Evolutionary conservation across 1,139 yeast species (phyloP).

Genomic region (Spencermartinsiella ligniputridi): DNA sequence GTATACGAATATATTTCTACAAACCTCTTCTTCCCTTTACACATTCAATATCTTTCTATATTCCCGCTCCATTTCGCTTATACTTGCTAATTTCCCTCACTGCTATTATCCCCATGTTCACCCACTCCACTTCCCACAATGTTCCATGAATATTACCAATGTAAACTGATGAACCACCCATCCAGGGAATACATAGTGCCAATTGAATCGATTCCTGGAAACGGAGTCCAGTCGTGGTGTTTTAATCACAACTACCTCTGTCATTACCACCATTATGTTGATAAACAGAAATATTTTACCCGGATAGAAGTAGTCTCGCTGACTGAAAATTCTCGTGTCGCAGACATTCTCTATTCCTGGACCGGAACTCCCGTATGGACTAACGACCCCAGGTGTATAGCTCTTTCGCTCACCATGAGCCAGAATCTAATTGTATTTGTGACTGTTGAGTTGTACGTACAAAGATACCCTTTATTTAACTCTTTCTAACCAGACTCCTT

Average conservation of each 20-base stretch:
- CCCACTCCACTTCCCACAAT: neutral
- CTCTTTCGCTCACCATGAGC: constrained; percentile 17
- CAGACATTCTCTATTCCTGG: constrained; percentile 18
- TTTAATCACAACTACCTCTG: constrained; percentile 9
- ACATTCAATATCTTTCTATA: too few species aligned
- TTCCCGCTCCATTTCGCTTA: too few species aligned
- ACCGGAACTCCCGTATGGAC: constrained; percentile 16
- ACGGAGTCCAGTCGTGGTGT: constrained; percentile 15
- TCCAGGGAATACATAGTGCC: constrained; percentile 17
- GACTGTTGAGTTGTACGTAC: constrained; percentile 13
- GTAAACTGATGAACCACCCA: constrained; percentile 19
- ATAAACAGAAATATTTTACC: constrained; percentile 6
- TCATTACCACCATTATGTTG: constrained; percentile 14
- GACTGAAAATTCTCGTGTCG: constrained; percentile 5
- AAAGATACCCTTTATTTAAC: too few species aligned
- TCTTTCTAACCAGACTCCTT: neutral
- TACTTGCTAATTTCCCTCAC: too few species aligned
- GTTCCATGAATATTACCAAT: constrained; percentile 9
- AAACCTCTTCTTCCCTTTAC: too few species aligned
- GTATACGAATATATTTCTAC: too few species aligned
- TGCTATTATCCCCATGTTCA: too few species aligned
- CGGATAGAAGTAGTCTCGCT: constrained; percentile 9
- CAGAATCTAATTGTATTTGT: constrained; percentile 14
- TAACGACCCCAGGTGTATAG: constrained; percentile 13
- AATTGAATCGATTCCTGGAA: constrained; percentile 17